Conservation (phyloP, 257 asterid genomes). For the Paulownia fortunei region DNA sequence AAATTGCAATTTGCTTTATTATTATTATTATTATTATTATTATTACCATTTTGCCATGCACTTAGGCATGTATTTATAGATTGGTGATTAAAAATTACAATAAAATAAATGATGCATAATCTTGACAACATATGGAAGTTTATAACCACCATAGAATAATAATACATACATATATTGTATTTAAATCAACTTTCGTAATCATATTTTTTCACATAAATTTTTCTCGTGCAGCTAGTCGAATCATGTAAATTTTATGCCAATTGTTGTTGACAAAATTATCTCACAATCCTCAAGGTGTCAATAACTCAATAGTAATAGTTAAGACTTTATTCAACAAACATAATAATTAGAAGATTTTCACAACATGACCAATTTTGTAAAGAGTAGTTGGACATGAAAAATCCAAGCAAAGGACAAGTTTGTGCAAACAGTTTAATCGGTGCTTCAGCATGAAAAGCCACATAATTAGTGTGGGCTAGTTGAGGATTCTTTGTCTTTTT, state of each 20-base stretch:
- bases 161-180: too few species aligned
- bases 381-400: slow-evolving; percentile 12
- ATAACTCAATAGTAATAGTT: not conserved
- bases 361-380: slow-evolving; percentile 9
- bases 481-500: slow-evolving; percentile 36
- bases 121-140: not conserved
- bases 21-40: too few species aligned
- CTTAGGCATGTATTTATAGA: too few species aligned
- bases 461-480: slow-evolving; percentile 33
- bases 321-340: slow-evolving; percentile 10
- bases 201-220: not conserved
- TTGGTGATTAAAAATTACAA: too few species aligned
- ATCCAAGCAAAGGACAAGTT: not conserved
- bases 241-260: not conserved
- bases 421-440: slow-evolving; percentile 5
- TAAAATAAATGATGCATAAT: not conserved
- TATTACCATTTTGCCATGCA: too few species aligned
- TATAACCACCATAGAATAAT: too few species aligned
- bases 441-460: slow-evolving; percentile 28
- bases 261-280: not conserved
- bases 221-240: not conserved
- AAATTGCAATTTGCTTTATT: not conserved
- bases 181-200: too few species aligned
- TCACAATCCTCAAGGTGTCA: too few species aligned
- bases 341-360: slow-evolving; percentile 16